Evolutionary conservation across 176 grass and related monocot species (phyloP).

Genomic region (Cocos nucifera): DNA sequence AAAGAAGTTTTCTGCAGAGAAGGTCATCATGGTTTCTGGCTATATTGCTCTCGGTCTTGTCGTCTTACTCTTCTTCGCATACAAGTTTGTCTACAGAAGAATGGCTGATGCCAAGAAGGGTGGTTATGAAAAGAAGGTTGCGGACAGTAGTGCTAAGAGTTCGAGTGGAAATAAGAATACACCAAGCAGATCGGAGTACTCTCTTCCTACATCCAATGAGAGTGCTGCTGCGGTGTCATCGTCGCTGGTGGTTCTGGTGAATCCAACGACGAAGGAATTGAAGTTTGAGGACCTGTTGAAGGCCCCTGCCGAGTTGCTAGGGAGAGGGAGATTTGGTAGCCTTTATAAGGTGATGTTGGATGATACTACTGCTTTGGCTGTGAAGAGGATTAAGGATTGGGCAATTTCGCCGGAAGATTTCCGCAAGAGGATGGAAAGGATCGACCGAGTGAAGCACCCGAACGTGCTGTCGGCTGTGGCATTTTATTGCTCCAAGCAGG

Average conservation of each 20-base stretch:
- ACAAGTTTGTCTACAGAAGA: constrained; percentile 29
- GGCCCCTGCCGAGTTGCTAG: constrained; percentile 57
- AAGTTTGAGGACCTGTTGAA: constrained; percentile 62
- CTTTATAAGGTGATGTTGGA: constrained; percentile 51
- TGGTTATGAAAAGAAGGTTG: neutral
- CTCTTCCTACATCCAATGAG: constrained; percentile 11
- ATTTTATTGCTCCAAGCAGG: constrained; percentile 56
- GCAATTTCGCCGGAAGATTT: constrained; percentile 30
- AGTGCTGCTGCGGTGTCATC: neutral
- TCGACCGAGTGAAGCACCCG: constrained; percentile 27
- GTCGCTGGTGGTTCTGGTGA: neutral
- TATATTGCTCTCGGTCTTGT: constrained; percentile 33
- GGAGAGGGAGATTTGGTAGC: constrained; percentile 54
- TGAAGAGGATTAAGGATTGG: constrained; percentile 63
- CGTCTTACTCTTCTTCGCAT: constrained; percentile 20
- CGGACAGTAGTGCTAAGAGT: neutral
- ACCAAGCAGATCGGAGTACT: constrained; percentile 8
- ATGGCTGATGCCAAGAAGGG: constrained; percentile 13
- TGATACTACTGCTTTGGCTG: constrained; percentile 32
- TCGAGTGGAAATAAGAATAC: constrained; percentile 22
- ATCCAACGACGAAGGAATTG: constrained; percentile 25
- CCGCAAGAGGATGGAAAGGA: constrained; percentile 37
- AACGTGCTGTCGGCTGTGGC: constrained; percentile 46
- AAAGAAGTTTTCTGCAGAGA: neutral
- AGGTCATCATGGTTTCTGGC: constrained; percentile 30